A percentile compares a stretch with the other conserved stretches of the same genome.
phyloP scores from a whole-genome alignment of 2,329 filamentous ascomycete genomes.

The Hymenoscyphus salicellus region DNA sequence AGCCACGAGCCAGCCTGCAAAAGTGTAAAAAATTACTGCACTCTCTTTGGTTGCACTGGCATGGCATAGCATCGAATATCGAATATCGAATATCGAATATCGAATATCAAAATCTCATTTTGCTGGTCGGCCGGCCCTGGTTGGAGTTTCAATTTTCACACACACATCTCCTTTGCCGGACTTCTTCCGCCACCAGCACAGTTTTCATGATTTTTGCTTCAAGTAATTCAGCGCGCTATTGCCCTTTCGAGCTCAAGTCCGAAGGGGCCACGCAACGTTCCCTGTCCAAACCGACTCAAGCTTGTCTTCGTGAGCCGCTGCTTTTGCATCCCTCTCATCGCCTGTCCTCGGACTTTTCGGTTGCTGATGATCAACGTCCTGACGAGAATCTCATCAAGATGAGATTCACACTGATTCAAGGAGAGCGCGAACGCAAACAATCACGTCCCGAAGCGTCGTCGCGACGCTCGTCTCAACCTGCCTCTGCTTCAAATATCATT shows the following conservation, averaged over 20 bases:
- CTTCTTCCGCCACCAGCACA: background rate
- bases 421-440: background rate
- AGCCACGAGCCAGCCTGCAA: background rate
- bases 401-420: constrained; percentile 1
- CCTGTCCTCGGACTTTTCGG: background rate
- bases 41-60: background rate
- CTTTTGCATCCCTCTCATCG: background rate
- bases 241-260: constrained; percentile 12
- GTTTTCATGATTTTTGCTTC: background rate
- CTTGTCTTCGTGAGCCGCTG: background rate
- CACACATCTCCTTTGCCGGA: background rate
- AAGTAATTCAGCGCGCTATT: constrained; percentile 11
- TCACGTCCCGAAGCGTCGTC: background rate
- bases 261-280: constrained; percentile 13
- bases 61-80: background rate
- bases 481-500: background rate
- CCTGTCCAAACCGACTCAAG: background rate
- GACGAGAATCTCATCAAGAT: background rate
- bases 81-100: too few relatives aligned
- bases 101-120: constrained; percentile 1
- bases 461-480: constrained; percentile 6
- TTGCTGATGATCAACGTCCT: background rate
- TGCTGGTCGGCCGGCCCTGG: background rate
- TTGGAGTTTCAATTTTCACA: background rate
- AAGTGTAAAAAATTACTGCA: background rate